phyloP scores from a whole-genome alignment of 192 early-diverging fungal genomes.

The Coemansia biformis region DNA sequence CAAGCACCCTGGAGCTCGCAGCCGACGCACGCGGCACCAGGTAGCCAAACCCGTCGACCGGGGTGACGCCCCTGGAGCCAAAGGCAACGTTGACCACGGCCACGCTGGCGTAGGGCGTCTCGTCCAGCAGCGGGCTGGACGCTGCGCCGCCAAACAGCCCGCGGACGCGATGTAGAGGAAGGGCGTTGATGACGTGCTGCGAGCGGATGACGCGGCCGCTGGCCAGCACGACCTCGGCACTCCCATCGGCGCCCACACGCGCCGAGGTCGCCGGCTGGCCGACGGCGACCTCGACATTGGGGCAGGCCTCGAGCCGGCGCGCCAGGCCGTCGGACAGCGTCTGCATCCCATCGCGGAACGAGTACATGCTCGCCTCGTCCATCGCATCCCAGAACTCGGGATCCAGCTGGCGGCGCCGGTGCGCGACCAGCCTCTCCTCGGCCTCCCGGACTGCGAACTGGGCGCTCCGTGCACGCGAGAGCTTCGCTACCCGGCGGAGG shows the following conservation, averaged over 20 bases:
- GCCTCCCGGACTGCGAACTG: constrained; percentile 14
- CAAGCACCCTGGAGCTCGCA: constrained; percentile 54
- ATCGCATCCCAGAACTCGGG: constrained; percentile 57
- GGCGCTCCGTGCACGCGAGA: constrained; percentile 26
- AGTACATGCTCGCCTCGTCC: constrained; percentile 68
- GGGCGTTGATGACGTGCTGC: constrained; percentile 63
- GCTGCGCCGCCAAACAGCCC: constrained; percentile 35
- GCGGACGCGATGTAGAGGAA: constrained; percentile 57
- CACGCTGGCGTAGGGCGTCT: constrained; percentile 70
- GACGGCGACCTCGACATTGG: constrained; percentile 57
- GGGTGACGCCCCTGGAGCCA: constrained; percentile 41
- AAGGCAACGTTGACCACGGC: constrained; percentile 83
- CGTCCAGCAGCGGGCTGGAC: constrained; percentile 48
- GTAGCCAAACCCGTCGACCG: constrained; percentile 85
- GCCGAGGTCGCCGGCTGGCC: constrained; percentile 47
- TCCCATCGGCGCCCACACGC: constrained; percentile 19
- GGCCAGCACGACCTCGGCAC: constrained; percentile 27
- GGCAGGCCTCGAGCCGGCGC: constrained; percentile 40
- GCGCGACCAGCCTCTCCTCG: constrained; percentile 11
- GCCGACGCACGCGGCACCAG: constrained; percentile 68
- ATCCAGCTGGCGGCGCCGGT: constrained; percentile 24
- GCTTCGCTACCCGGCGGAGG: constrained; percentile 22
- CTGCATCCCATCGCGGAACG: constrained; percentile 76
- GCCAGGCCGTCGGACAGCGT: constrained; percentile 59
- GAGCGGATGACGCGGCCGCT: constrained; percentile 29